phyloP scores from a whole-genome alignment of 2,329 filamentous ascomycete species.

The Beauveria caledonica region DNA sequence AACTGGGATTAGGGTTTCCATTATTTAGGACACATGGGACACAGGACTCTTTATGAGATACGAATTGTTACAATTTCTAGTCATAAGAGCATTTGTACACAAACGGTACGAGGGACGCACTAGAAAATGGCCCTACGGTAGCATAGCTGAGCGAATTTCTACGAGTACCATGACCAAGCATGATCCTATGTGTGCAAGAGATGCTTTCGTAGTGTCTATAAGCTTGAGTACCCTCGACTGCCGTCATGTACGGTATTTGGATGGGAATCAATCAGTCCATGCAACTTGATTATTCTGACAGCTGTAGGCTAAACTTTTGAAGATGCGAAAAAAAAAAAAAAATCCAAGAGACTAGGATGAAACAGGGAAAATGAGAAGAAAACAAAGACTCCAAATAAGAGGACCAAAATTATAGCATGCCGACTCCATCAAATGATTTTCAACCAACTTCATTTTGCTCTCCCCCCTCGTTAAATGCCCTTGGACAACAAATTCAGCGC shows the following conservation, averaged over 20 bases:
- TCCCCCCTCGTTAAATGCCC: conserved; percentile 22
- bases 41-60: not conserved
- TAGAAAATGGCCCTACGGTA: not conserved
- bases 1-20: too few species aligned
- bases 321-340: too few species aligned
- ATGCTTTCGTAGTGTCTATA: too few species aligned
- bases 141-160: not conserved
- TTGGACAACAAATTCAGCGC: conserved; percentile 84
- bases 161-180: too few species aligned
- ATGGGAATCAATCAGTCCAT: too few species aligned
- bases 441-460: not conserved
- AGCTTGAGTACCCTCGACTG: not conserved
- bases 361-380: not conserved
- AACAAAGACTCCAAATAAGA: not conserved
- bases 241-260: not conserved
- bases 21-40: too few species aligned
- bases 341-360: too few species aligned
- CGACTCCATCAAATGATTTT: not conserved
- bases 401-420: not conserved
- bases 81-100: not conserved
- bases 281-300: too few species aligned
- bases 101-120: not conserved
- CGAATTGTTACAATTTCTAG: not conserved
- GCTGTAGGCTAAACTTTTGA: too few species aligned
- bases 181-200: too few species aligned